These are phyloP conservation scores for Gleditsia sinensis DNA, from an alignment of 306 rosid genomes.

Conservation along the genomic window DNA sequence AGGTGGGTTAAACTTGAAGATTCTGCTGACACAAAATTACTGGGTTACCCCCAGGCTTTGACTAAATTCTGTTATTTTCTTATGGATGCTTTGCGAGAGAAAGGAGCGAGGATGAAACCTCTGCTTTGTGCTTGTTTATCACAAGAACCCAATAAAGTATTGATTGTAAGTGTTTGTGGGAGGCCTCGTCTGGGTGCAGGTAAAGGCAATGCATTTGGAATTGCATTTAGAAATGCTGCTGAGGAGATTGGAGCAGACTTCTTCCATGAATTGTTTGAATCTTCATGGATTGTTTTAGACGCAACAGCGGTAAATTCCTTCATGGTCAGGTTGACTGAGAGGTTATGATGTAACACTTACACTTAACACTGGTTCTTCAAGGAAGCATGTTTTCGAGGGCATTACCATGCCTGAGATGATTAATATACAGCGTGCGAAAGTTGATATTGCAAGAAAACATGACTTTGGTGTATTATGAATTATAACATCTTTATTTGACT, in stretches of 20 bases:
- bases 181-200: constrained; percentile 91
- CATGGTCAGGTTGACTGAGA: constrained; percentile 90
- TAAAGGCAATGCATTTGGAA: constrained; percentile 87
- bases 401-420: constrained; percentile 33
- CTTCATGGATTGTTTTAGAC: constrained; percentile 90
- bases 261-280: constrained; percentile 93
- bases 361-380: constrained; percentile 2
- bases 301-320: constrained; percentile 73
- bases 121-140: constrained; percentile 90
- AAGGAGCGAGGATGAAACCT: constrained; percentile 96
- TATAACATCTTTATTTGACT: constrained; percentile 24
- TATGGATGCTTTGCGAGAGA: constrained; percentile 93
- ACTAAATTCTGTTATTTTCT: constrained; percentile 88
- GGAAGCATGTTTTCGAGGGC: constrained; percentile 24
- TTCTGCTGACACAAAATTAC: constrained; percentile 61
- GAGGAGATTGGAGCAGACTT: constrained; percentile 73
- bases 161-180: constrained; percentile 93
- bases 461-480: constrained; percentile 40
- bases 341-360: constrained; percentile 54
- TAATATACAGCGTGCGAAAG: constrained; percentile 30
- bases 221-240: constrained; percentile 78
- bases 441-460: constrained; percentile 32
- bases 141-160: constrained; percentile 73
- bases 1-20: constrained; percentile 94
- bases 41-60: constrained; percentile 95